Base-by-base conservation (phyloP, 306 rosid genomes). In the Ziziphus jujuba region DNA sequence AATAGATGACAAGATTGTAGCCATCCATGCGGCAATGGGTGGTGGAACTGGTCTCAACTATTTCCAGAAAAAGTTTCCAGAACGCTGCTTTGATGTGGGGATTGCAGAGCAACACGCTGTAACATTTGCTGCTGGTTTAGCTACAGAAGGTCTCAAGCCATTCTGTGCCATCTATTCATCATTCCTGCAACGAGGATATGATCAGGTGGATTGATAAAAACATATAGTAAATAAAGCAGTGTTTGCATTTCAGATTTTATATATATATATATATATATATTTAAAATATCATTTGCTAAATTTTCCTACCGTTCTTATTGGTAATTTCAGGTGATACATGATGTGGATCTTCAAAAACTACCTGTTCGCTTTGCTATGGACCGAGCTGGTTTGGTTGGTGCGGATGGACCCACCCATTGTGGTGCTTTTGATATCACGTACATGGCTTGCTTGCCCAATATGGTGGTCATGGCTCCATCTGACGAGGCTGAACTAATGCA, bases 381-480 rank as follows among this genome's bases (percentile, higher is more conserved):
- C 71, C 73, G 97, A 57, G 98, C 97, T 56, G 98, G 97, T 57
- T 76, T 92, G 77, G 98, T 92, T 19, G 98, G 98, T 33, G 97
- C 93, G 4, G 98, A 92, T 76, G 98, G 98, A 63, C 96, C 98
- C 44, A 92, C 98, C 11, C 98, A 92, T 61, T 92, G 96, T 9
- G 98, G 98, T 67, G 96, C 98, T 58, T 92, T 92, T 80, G 98
- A 92, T 60, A 81, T 89, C 56, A 63, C 95, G 20, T 92, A 82
- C 87, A 89, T 92, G 98, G 97, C 97, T 67, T 90, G 97, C 76
- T 80, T 92, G 81, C 98, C 98, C 22, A 92, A 90, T 81, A 92
- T 92, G 97, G 84, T 92, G 75, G 97, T 90, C 62, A 92, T 92
- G 98, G 98, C 98, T 66, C 96, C 98, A 13, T 86, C 93, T 25